phyloP scores from a whole-genome alignment of 495 filamentous ascomycete species.

The Filosporella fistucella region DNA sequence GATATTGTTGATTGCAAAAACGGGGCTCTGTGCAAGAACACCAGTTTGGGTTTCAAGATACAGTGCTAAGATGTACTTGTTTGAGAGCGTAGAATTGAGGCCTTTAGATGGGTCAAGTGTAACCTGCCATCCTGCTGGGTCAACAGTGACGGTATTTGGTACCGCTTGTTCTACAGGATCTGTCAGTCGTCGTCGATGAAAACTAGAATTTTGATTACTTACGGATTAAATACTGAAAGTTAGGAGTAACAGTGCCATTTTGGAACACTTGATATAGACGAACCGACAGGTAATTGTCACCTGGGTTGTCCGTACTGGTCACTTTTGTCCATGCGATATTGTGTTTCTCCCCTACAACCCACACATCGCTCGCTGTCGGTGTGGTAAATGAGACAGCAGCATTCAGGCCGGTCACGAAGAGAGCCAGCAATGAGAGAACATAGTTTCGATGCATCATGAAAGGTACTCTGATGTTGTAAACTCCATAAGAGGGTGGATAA shows the following conservation, averaged over 20 bases:
- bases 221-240: background rate
- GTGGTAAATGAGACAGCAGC: background rate
- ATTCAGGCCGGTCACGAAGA: background rate
- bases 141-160: background rate
- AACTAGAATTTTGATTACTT: background rate
- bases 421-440: background rate
- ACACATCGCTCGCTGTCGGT: background rate
- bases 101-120: background rate
- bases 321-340: background rate
- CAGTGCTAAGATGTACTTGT: background rate
- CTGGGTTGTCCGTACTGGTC: background rate
- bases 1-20: background rate
- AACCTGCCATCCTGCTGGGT: background rate
- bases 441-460: too few species aligned
- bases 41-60: background rate
- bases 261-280: background rate
- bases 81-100: background rate
- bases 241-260: background rate
- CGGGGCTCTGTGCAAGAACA: background rate
- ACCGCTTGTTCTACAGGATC: background rate
- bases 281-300: background rate
- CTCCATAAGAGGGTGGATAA: too few species aligned
- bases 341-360: background rate
- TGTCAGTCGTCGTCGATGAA: background rate
- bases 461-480: too few species aligned